Evolutionary conservation across 257 asterid genomes (phyloP).

Genomic region (Penstemon newberryi): DNA sequence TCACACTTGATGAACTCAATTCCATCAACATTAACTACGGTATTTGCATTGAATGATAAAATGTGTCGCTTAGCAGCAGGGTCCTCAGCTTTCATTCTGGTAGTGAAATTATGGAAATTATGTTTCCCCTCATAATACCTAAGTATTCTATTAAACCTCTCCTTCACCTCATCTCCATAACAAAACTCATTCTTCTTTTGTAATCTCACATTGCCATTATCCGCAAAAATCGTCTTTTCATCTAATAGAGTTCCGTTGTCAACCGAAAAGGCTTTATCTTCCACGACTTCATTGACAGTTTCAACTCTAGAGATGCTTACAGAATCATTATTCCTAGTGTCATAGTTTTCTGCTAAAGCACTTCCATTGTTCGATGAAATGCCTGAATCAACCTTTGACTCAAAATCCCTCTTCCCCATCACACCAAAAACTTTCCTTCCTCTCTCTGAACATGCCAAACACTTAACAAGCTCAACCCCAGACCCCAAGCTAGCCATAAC

Average conservation of each 20-base stretch:
- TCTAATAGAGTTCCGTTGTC: slow-evolving; percentile 10
- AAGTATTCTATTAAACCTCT: slow-evolving; percentile 76
- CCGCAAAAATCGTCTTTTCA: no score
- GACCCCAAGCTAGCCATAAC: slow-evolving; percentile 82
- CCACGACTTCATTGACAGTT: slow-evolving; percentile 34
- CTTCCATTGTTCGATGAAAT: slow-evolving; percentile 34
- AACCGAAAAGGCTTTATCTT: slow-evolving; percentile 10
- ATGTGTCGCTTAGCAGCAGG: slow-evolving; percentile 84
- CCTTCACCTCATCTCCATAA: slow-evolving; percentile 69
- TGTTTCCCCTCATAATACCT: slow-evolving; percentile 81
- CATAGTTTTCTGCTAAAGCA: slow-evolving; percentile 28
- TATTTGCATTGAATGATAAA: slow-evolving; percentile 64
- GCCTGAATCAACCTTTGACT: slow-evolving; percentile 38
- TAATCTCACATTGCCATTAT: slow-evolving; percentile 4
- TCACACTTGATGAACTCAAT: slow-evolving; percentile 91
- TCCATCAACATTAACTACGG: slow-evolving; percentile 56
- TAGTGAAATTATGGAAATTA: slow-evolving; percentile 90
- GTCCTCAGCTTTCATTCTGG: slow-evolving; percentile 89
- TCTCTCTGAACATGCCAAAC: slow-evolving; percentile 84
- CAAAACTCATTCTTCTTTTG: slow-evolving; percentile 47
- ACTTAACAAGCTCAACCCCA: slow-evolving; percentile 70
- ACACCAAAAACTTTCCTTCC: slow-evolving; percentile 63
- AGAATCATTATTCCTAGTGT: slow-evolving; percentile 21
- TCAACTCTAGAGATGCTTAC: neutral
- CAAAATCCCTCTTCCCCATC: neutral